Evolutionary conservation across 208 protist genomes (phyloP).

Genomic region (Leishmania lainsoni): DNA sequence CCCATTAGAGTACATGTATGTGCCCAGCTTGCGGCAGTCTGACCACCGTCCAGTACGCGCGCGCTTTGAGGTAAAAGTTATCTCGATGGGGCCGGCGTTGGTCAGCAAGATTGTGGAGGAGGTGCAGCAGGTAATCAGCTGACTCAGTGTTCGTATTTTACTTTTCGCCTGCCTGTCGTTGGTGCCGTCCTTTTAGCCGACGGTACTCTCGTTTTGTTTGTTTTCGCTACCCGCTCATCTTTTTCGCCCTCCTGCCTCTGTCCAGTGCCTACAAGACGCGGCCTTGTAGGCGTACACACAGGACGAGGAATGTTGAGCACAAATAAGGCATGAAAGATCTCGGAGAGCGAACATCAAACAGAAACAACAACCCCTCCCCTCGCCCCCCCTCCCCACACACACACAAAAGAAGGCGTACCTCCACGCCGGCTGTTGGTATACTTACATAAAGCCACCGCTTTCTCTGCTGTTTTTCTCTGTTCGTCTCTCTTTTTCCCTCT

Average conservation of each 20-base stretch:
- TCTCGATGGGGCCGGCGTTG: slow-evolving; percentile 41
- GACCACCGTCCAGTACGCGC: slow-evolving; percentile 76
- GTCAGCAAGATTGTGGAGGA: slow-evolving; percentile 41
- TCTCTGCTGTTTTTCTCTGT: neutral
- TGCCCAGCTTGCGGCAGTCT: slow-evolving; percentile 52
- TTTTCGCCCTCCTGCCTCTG: too few relatives aligned
- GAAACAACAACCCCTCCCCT: too few relatives aligned
- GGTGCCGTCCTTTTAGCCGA: neutral
- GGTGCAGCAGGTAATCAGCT: neutral
- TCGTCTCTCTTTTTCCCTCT: slow-evolving; percentile 18
- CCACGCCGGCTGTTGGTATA: neutral
- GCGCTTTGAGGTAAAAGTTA: slow-evolving; percentile 67
- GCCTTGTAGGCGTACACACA: too few relatives aligned
- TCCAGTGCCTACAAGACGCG: too few relatives aligned
- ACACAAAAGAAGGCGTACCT: too few relatives aligned
- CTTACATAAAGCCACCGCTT: neutral
- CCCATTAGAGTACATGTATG: slow-evolving; percentile 52
- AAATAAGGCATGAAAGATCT: too few relatives aligned
- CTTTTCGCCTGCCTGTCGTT: neutral
- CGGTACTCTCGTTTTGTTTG: neutral
- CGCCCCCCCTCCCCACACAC: too few relatives aligned
- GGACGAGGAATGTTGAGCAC: too few relatives aligned
- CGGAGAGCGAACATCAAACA: too few relatives aligned
- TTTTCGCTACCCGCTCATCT: neutral
- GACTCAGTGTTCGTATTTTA: neutral